Base-by-base conservation (phyloP, 768 basidiomycete species). In the Rhodotorula diobovata region DNA sequence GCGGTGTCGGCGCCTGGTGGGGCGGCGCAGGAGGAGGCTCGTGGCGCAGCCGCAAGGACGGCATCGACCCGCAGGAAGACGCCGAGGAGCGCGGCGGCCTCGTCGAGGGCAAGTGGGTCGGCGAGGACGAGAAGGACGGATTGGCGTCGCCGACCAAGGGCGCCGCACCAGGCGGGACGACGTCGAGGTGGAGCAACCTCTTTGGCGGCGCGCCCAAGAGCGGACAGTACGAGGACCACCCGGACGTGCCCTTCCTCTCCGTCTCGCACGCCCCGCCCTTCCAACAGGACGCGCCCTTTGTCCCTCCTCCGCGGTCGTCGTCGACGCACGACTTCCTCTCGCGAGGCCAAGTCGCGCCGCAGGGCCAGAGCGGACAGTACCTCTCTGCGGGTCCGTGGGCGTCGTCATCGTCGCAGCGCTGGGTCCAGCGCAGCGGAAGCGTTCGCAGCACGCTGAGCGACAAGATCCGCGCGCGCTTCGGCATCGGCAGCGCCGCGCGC, bases 261-360 rank as follows among this genome's bases (percentile, higher is more conserved):
- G 63, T 74, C 46, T 63, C 68, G 28, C 63, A 67, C 68, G 62
- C 73, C 0, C 51, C 68, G 37, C 35, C 41, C 7, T 4, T n/a
- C 10, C 51, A 53, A 30, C 53, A 61, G 46, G 73, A 74, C 21
- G 43, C 64, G 39, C 73, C 68, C 0, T 74, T 74, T 66, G 37
- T 21, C 30, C 68, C 73, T 9, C 73, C 73, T 10, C 28, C 61
- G 18, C 35, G 57, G 5, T 67, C 65, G 32, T 57, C 60, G 14
- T 59, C 58, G 28, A 45, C 58, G 39, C 41, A 59, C n/a, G 58
- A 59, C 58, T 59, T 59, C n/a, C 39, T 39, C 14, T 14, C n/a
- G 0, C 25, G 63, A 15, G 63, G 51, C 12, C 51, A 53, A 25
- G 51, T 53, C 51, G 51, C 51, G 2, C 50, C 50, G 50, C 51